These are phyloP conservation scores for Clarireedia homoeocarpa DNA, from an alignment of 2,329 filamentous ascomycete species.

Conservation along the genomic window DNA sequence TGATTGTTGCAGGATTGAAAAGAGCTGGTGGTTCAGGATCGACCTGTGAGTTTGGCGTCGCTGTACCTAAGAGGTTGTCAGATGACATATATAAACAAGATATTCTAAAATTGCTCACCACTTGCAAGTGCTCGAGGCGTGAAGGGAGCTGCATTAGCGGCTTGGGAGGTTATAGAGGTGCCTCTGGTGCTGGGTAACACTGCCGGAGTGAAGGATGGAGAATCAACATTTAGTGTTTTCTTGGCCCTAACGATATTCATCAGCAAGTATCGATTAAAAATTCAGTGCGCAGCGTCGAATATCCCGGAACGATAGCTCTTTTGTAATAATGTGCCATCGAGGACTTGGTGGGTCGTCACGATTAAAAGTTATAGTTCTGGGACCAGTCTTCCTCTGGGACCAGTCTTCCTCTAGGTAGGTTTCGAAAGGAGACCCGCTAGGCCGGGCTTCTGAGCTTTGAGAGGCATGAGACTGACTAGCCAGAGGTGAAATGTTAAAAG, in stretches of 20 bases:
- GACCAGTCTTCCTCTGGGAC: no score
- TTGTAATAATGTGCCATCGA: no score
- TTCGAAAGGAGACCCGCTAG: no score
- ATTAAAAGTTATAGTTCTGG: no score
- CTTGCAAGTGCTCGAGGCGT: conserved; percentile 55
- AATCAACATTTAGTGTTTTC: conserved; percentile 88
- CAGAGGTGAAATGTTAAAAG: no score
- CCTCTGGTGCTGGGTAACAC: conserved; percentile 45
- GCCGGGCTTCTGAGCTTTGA: no score
- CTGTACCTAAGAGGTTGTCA: conserved; percentile 25
- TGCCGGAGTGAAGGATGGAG: conserved; percentile 83
- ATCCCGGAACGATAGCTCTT: no score
- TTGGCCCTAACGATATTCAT: conserved; percentile 40
- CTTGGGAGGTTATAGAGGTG: conserved; percentile 74
- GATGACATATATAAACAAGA: not conserved
- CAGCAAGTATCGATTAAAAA: not conserved
- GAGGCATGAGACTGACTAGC: no score
- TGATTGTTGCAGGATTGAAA: conserved; percentile 50
- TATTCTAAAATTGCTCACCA: conserved; percentile 19
- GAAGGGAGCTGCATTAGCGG: conserved; percentile 81
- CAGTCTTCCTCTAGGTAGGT: no score
- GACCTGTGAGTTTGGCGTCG: conserved; percentile 25
- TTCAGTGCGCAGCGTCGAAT: no score
- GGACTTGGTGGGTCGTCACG: no score
- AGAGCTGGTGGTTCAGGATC: conserved; percentile 33